Evolutionary conservation across 306 rosid species (phyloP), one percentile per base, ranked within the genome.

Genomic region (Alnus glutinosa): DNA sequence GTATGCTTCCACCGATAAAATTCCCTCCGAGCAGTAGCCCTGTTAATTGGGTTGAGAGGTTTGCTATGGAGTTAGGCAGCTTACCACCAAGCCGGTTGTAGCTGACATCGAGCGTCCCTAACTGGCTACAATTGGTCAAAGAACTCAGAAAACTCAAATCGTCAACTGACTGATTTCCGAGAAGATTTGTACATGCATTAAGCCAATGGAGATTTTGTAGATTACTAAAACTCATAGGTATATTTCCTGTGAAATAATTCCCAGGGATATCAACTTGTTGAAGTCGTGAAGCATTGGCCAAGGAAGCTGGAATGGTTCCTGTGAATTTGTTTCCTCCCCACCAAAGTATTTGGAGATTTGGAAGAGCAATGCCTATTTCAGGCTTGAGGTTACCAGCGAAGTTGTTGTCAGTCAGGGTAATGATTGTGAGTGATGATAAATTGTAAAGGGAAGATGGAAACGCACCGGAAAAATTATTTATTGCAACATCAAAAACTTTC

Each of bases 251-350:
- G 7, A 68, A 68, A 37, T 3, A 3, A n/a, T 68, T 42, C 5
- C 0, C 0, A 68, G 15, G 7, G 4, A 18, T 3, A 18, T 68
- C 51, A 39, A 68, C 7, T 0, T 0, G 0, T 2, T 68, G 32
- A 18, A 39, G 0, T 5, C 12, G 0, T 36, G 72, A 68, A 18
- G 30, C 51, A 68, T 68, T 68, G 32, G 50, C 15, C 72, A 68
- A 68, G 18, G 51, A 36, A 42, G 50, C 15, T 68, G 32, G 72
- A 44, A 68, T 39, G 48, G 10, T 68, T 44, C 72, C 51, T 15
- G 6, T 37, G 19, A 68, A 37, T 42, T 3, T 18, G 51, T 68
- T 68, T 12, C 2, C 19, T 11, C 0, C 44, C 2, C 34, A 12
- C 5, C 1, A 10, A 62, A 62, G 42, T 1, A 0, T 0, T 2